Percentiles rank a stretch among this genome's conserved stretches.
These are phyloP conservation scores for Margaritispora aquatica DNA, from an alignment of 495 filamentous ascomycete genomes.

Conservation along the genomic window DNA sequence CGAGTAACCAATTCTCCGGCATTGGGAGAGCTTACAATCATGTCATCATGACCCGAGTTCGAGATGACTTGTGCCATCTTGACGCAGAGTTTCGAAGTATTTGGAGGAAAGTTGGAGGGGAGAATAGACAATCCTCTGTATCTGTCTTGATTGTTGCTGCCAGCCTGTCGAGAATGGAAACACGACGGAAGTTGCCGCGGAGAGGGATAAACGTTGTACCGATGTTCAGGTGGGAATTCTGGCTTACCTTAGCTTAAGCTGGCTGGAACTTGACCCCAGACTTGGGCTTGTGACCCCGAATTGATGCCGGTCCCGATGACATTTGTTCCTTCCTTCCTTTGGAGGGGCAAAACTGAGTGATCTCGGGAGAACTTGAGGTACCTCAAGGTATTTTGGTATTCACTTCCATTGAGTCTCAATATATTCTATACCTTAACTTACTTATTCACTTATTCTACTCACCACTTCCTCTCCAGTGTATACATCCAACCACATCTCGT, in stretches of 20 bases:
- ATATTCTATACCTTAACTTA: too few relatives aligned
- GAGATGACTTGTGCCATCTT: slow-evolving; percentile 76
- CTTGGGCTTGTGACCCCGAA: not conserved
- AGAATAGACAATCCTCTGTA: not conserved
- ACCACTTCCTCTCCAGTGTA: not conserved
- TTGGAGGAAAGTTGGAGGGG: slow-evolving; percentile 8
- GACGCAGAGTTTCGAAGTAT: slow-evolving; percentile 11
- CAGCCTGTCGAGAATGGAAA: slow-evolving; percentile 11
- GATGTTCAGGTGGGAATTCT: too few relatives aligned
- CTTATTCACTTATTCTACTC: not conserved
- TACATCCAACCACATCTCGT: not conserved
- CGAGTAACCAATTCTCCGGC: not conserved
- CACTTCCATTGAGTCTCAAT: not conserved
- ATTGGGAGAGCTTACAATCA: slow-evolving; percentile 74
- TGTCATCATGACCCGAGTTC: slow-evolving; percentile 94
- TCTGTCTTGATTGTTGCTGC: slow-evolving; percentile 10
- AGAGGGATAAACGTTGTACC: not conserved
- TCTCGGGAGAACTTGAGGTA: too few relatives aligned
- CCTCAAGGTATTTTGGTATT: too few relatives aligned
- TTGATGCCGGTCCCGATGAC: too few relatives aligned
- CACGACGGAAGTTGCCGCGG: slow-evolving; percentile 1
- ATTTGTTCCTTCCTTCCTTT: not conserved
- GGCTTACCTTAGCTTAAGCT: not conserved
- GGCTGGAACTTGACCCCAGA: not conserved
- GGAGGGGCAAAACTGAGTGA: not conserved